phyloP scores from a whole-genome alignment of 208 protist species.

The Trypanosoma scelopori region DNA sequence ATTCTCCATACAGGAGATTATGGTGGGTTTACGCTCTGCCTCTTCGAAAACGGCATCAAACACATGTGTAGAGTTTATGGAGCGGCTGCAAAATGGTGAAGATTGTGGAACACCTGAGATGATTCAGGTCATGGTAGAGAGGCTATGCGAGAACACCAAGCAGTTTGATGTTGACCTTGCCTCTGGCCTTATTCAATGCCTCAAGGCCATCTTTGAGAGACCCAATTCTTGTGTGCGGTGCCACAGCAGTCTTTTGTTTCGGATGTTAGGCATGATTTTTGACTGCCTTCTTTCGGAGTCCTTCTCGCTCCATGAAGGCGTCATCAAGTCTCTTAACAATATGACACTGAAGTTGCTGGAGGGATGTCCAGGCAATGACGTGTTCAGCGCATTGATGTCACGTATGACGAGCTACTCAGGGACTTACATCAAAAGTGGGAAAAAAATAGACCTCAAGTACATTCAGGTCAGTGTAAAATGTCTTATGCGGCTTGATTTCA shows the following conservation, averaged over 20 bases:
- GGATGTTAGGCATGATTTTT: constrained; percentile 75
- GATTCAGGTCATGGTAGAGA: constrained; percentile 80
- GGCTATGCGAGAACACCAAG: constrained; percentile 70
- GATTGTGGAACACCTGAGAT: constrained; percentile 74
- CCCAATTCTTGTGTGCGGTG: constrained; percentile 49
- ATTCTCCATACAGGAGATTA: constrained; percentile 81
- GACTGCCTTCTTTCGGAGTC: constrained; percentile 82
- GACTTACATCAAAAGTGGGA: constrained; percentile 60
- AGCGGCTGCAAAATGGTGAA: constrained; percentile 57
- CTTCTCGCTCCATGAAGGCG: constrained; percentile 65
- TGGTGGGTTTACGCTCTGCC: constrained; percentile 68
- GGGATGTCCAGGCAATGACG: constrained; percentile 63
- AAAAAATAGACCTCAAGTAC: constrained; percentile 83
- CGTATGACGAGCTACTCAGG: constrained; percentile 83
- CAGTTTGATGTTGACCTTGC: constrained; percentile 56
- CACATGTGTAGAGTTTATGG: constrained; percentile 72
- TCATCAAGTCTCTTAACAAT: constrained; percentile 83
- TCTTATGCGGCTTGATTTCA: constrained; percentile 68
- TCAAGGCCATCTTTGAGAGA: constrained; percentile 61
- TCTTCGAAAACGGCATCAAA: constrained; percentile 43
- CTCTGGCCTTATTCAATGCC: constrained; percentile 57
- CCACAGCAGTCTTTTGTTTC: constrained; percentile 71
- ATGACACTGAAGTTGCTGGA: constrained; percentile 78
- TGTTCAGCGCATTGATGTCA: constrained; percentile 79
- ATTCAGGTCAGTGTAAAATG: constrained; percentile 91